Evolutionary conservation across 495 filamentous ascomycete genomes (phyloP).

Genomic region (Penicillium lividum): DNA sequence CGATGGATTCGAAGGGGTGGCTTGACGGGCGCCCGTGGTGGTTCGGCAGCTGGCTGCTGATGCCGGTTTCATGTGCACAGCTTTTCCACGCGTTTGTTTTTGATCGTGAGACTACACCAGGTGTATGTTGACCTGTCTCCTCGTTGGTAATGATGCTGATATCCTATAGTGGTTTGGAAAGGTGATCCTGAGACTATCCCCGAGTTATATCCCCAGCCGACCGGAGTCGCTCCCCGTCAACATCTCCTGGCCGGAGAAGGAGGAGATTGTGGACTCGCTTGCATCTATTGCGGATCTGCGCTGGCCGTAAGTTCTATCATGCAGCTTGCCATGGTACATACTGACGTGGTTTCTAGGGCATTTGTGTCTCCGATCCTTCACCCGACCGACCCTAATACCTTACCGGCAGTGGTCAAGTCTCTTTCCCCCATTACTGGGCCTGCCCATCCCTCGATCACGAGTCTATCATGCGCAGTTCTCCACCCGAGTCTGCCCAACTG

Average conservation of each 20-base stretch:
- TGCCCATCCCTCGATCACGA: slow-evolving; percentile 80
- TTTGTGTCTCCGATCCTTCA: slow-evolving; percentile 89
- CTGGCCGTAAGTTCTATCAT: slow-evolving; percentile 69
- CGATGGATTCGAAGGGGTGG: slow-evolving; percentile 75
- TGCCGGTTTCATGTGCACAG: slow-evolving; percentile 89
- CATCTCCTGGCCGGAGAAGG: slow-evolving; percentile 72
- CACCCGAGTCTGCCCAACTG: slow-evolving; percentile 88
- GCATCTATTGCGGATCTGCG: slow-evolving; percentile 75
- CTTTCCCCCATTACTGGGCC: slow-evolving; percentile 78
- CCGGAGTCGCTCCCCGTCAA: slow-evolving; percentile 67
- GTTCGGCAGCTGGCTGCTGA: slow-evolving; percentile 96
- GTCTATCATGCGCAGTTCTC: slow-evolving; percentile 86
- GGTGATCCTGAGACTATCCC: slow-evolving; percentile 71
- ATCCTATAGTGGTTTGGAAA: slow-evolving; percentile 60
- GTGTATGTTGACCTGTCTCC: slow-evolving; percentile 32
- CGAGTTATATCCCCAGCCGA: slow-evolving; percentile 73
- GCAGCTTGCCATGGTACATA: neutral
- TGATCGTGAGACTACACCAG: slow-evolving; percentile 84
- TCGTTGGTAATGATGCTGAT: neutral
- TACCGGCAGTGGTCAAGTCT: slow-evolving; percentile 63
- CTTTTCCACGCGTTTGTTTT: slow-evolving; percentile 90
- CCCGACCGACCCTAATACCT: slow-evolving; percentile 61
- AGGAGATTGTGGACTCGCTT: slow-evolving; percentile 78
- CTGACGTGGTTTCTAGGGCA: slow-evolving; percentile 36
- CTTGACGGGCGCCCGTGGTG: slow-evolving; percentile 77